Evolutionary conservation across 306 rosid genomes (phyloP).

Genomic region (Boehmeria nivea): DNA sequence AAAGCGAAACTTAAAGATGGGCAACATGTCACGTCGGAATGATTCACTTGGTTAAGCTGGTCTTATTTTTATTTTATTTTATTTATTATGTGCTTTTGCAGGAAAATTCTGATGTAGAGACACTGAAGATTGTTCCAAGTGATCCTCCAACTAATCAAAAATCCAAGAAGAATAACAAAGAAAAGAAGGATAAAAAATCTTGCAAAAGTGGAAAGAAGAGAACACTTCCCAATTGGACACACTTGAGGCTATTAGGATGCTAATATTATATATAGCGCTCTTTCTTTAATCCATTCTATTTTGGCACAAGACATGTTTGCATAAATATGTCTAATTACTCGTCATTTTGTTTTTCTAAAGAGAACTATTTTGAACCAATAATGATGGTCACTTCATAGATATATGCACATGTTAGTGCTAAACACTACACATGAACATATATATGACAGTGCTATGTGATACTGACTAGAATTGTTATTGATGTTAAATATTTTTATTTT

Average conservation of each 20-base stretch:
- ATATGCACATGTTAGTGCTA: too few species aligned
- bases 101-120: constrained; percentile 33
- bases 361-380: too few species aligned
- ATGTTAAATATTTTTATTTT: too few species aligned
- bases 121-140: constrained; percentile 11
- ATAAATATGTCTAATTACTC: not conserved
- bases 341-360: too few species aligned
- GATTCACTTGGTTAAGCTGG: not conserved
- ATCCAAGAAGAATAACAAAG: constrained; percentile 24
- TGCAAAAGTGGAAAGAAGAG: constrained; percentile 42
- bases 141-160: constrained; percentile 21
- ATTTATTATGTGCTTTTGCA: constrained; percentile 27
- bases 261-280: constrained; percentile 1
- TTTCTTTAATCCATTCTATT: not conserved
- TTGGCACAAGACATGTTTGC: not conserved
- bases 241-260: constrained; percentile 59
- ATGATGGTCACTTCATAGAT: too few species aligned
- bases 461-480: too few species aligned
- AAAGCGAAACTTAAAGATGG: too few species aligned
- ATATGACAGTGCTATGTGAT: too few species aligned
- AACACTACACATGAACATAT: too few species aligned
- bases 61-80: not conserved
- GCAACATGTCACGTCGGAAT: too few species aligned
- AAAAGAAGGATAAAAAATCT: constrained; percentile 37
- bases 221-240: constrained; percentile 47